Evolutionary conservation across 495 filamentous ascomycete species (phyloP), one percentile per base, ranked within the genome.

Genomic region (Tuber microsphaerosporum): DNA sequence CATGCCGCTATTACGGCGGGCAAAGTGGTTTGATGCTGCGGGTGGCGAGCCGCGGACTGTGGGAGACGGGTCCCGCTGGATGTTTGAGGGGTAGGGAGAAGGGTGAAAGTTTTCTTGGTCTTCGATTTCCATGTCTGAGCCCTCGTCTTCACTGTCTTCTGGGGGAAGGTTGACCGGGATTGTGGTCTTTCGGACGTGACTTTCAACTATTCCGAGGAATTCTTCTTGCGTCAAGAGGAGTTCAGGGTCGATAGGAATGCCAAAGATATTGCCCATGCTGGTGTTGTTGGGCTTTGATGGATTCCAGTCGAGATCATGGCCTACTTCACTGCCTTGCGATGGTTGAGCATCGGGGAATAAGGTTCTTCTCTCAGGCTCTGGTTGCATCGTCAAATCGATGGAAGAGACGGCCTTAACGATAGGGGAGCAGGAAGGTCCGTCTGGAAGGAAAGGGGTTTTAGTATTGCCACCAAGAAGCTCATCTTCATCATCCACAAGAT

Each of bases 171-270:
- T 81, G 61, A 81, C 79, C 8, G 80, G 80, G n/a, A 82, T 72
- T 9, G 37, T 79, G 20, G 31, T 76, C 39, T 48, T 75, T 37
- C 72, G 70, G 16, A 39, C 68, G 16, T 74, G 74, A 19, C 73
- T 73, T 69, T 81, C 80, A 44, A 72, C 26, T 26, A 68, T 56
- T 34, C 76, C 79, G 22, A 78, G 16, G 20, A 78, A 73, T 39
- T 76, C 73, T 68, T 78, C 71, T 16, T 72, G 74, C 17, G 31
- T 74, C 51, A 37, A 71, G 42, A 78, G 75, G 16, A 82, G 65
- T 46, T 82, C 75, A 0, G 81, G 81, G 26, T 82, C 81, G 43
- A 82, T 82, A 45, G 81, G 81, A 56, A 82, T 77, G 16, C 37
- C 34, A 65, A 65, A 65, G 56, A 65, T 65, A 26, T 65, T 61